phyloP scores from a whole-genome alignment of 2,329 filamentous ascomycete genomes.

The Pseudogymnoascus sp. region DNA sequence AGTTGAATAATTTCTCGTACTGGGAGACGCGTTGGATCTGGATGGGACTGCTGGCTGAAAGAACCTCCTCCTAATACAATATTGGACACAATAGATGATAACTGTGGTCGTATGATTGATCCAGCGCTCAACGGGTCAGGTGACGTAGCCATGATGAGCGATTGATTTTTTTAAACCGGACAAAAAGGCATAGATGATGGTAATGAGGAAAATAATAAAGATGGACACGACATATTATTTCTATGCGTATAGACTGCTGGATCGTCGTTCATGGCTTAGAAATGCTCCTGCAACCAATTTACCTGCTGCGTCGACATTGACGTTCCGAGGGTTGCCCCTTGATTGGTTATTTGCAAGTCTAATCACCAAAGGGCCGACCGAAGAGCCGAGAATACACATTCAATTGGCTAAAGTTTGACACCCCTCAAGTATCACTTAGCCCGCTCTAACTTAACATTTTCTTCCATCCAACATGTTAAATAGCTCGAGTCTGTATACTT shows the following conservation, averaged over 20 bases:
- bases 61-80: constrained; percentile 74
- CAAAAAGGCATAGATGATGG: too few species aligned
- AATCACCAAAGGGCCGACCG: neutral
- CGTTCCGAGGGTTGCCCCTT: too few species aligned
- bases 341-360: constrained; percentile 20
- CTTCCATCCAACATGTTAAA: neutral
- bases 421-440: neutral
- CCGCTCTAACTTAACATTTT: neutral
- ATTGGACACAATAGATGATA: constrained; percentile 64
- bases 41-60: constrained; percentile 74
- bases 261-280: too few species aligned
- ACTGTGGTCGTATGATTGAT: too few species aligned
- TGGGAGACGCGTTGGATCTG: constrained; percentile 60
- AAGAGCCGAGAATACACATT: neutral
- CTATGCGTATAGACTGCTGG: too few species aligned
- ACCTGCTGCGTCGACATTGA: too few species aligned
- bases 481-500: neutral
- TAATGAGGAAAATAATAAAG: too few species aligned
- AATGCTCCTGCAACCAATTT: too few species aligned
- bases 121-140: too few species aligned
- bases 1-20: constrained; percentile 59
- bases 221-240: too few species aligned
- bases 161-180: too few species aligned
- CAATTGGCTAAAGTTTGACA: neutral
- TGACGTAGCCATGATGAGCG: too few species aligned